Base-by-base conservation (phyloP, 2,329 filamentous ascomycete genomes). In the Biscogniauxia marginata region DNA sequence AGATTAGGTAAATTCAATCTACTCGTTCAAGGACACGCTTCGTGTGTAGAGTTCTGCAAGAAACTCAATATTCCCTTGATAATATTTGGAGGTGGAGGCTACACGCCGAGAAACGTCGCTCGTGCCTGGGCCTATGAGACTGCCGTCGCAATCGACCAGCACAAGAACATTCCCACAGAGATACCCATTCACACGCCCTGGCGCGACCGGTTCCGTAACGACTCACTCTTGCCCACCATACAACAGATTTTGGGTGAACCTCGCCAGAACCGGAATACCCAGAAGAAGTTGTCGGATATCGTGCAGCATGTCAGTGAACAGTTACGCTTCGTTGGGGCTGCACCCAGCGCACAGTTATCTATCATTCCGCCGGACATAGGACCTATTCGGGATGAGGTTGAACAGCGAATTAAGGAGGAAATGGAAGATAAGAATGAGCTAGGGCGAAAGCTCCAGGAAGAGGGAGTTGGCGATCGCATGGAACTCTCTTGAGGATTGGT, bases 91-190 rank as follows among this genome's bases (percentile, higher is more conserved):
- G 95, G 95, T 43, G 95, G 95, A 55, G 95, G 95, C 23, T 99
- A 99, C 75, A 99, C 95, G 13, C 93, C 95, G 4, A 86, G 93
- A 62, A 99, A 99, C 68, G 95, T 99, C 6, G 95, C 95, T 45
- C 89, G 95, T 53, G 92, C 93, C 24, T 99, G 95, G 95, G 91
- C 93, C 21, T 93, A 96, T 74, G 95, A 99, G 76, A 99, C 95
- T 11, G 89, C 90, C 58, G 91, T 98, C 64, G 91, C 91, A 58
- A 90, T 96, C 60, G 86, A 87, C 63, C 86, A 86, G 55, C 81
- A 89, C 58, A 81, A 88, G 61, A 83, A 84, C 55, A 87, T 97
- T 61, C 77, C 80, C 70, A 83, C 88, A 18, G 82, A 85, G 11
- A 87, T 98, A 23, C 93, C 95, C 0, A 75, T 84, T 34, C 87